Percentiles rank a stretch among this genome's conserved stretches.
Conservation (phyloP, 106 monocot species). For the Gastrodia elata region DNA sequence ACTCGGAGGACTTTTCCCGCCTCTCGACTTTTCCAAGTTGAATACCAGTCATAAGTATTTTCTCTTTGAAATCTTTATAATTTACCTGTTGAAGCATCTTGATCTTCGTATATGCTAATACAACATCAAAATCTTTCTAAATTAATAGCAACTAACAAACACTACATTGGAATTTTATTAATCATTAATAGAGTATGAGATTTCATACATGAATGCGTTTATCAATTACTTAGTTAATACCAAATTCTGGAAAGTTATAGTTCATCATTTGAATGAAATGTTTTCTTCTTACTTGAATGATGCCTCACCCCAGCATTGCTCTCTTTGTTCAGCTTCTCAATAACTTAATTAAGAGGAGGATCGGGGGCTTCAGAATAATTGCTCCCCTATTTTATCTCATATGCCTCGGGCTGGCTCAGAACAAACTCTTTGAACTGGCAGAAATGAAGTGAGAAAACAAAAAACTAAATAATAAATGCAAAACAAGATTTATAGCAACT, state of each 20-base stretch:
- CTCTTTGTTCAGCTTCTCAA: constrained; percentile 25
- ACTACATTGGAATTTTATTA: too few relatives aligned
- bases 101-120: too few relatives aligned
- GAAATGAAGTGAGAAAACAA: neutral
- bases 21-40: constrained; percentile 55
- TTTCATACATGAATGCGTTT: too few relatives aligned
- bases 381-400: constrained; percentile 81
- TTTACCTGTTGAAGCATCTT: too few relatives aligned
- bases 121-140: too few relatives aligned
- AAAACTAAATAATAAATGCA: neutral
- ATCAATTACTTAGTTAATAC: too few relatives aligned
- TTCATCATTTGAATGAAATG: constrained; percentile 12
- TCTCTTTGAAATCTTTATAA: too few relatives aligned
- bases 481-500: too few relatives aligned
- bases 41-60: too few relatives aligned
- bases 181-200: too few relatives aligned
- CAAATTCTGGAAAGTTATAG: constrained; percentile 15
- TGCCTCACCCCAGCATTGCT: too few relatives aligned
- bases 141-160: too few relatives aligned
- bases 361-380: constrained; percentile 65
- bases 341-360: constrained; percentile 67
- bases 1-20: constrained; percentile 11
- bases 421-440: constrained; percentile 79
- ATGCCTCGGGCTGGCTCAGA: constrained; percentile 68
- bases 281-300: constrained; percentile 6